Conservation (phyloP, 208 protist genomes). For the Ichthyophonus hoferi region DNA sequence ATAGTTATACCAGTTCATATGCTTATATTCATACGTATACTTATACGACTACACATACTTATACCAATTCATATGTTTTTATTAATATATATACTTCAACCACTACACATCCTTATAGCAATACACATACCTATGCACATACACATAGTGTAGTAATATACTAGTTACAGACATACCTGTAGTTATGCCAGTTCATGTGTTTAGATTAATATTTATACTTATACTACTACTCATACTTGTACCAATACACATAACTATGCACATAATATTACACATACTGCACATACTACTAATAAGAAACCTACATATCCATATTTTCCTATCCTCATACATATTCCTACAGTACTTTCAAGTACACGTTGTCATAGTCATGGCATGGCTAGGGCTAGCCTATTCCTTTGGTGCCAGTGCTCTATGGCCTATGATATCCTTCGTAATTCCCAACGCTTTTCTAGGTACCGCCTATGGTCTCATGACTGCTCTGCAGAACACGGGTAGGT, state of each 20-base stretch:
- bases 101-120: too few relatives aligned
- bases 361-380: conserved; percentile 71
- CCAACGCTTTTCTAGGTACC: conserved; percentile 67
- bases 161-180: neutral
- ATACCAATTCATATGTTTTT: too few relatives aligned
- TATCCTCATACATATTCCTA: conserved; percentile 3
- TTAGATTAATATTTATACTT: neutral
- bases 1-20: neutral
- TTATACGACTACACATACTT: too few relatives aligned
- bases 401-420: conserved; percentile 78
- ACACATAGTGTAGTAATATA: neutral
- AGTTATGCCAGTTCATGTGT: neutral
- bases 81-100: too few relatives aligned
- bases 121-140: neutral
- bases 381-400: conserved; percentile 77
- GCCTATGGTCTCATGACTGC: conserved; percentile 82
- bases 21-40: neutral
- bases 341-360: conserved; percentile 52
- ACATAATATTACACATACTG: conserved; percentile 2
- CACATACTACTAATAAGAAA: too few relatives aligned
- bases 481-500: conserved; percentile 64
- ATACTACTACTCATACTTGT: neutral
- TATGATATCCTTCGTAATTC: conserved; percentile 69
- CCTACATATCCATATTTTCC: neutral
- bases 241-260: neutral